These are phyloP conservation scores for Neoarthrinium moseri DNA, from an alignment of 2,329 filamentous ascomycete genomes.

Conservation along the genomic window DNA sequence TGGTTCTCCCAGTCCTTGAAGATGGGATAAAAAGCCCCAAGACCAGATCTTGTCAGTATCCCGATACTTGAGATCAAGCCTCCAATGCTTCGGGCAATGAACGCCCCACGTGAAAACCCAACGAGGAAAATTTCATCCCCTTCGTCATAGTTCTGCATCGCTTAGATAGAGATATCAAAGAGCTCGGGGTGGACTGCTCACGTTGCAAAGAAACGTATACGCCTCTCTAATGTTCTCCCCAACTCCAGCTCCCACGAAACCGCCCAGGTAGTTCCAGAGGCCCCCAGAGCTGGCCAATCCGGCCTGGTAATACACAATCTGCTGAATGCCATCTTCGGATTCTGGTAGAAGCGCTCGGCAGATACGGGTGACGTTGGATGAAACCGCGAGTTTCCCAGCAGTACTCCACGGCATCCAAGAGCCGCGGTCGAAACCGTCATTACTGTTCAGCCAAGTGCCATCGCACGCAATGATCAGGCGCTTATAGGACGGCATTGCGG, in stretches of 20 bases:
- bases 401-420: not conserved
- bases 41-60: not conserved
- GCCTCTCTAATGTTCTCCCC: slow-evolving; percentile 4
- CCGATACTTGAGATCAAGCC: slow-evolving; percentile 1
- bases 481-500: not conserved
- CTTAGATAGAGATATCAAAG: not conserved
- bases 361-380: slow-evolving; percentile 1
- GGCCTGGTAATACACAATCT: slow-evolving; percentile 3
- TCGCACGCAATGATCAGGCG: slow-evolving; percentile 3
- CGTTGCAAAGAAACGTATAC: slow-evolving; percentile 4
- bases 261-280: not conserved
- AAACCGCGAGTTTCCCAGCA: not conserved
- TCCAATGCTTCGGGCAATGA: slow-evolving; percentile 2
- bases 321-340: not conserved
- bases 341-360: slow-evolving; percentile 3
- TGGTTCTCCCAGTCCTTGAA: slow-evolving; percentile 7
- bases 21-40: slow-evolving; percentile 6
- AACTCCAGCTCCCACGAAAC: not conserved
- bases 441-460: slow-evolving; percentile 3
- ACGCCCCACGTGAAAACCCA: slow-evolving; percentile 2
- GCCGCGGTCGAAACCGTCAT: not conserved
- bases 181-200: not conserved
- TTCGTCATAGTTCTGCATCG: slow-evolving; percentile 1
- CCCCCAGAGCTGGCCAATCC: not conserved
- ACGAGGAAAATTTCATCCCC: slow-evolving; percentile 4